Conservation (phyloP, 2,329 filamentous ascomycete genomes). For the Fusarium chuoi region DNA sequence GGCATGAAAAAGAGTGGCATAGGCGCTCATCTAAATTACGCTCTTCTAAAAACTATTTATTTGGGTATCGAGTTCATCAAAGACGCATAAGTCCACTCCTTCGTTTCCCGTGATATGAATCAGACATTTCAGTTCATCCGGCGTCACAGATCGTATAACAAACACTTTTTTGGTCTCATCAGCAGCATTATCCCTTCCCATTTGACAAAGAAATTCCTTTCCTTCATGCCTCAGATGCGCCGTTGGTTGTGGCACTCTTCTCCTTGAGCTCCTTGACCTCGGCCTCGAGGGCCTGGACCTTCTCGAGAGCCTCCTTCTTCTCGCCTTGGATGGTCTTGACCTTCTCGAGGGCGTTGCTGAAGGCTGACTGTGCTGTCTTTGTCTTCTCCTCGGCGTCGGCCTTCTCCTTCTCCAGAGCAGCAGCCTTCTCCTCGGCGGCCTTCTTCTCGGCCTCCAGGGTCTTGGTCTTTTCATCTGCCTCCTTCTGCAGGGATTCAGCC, state of each 20-base stretch:
- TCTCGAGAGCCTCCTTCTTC: conserved; percentile 36
- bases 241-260: conserved; percentile 30
- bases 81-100: conserved; percentile 45
- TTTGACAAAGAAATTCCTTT: not conserved
- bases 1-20: conserved; percentile 37
- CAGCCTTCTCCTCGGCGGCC: not conserved
- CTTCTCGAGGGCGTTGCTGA: conserved; percentile 20
- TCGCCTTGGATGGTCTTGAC: conserved; percentile 20
- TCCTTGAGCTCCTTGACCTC: conserved; percentile 36
- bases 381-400: conserved; percentile 30
- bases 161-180: conserved; percentile 33
- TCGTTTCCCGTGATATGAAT: conserved; percentile 45
- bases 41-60: conserved; percentile 42
- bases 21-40: conserved; percentile 38
- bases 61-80: conserved; percentile 48
- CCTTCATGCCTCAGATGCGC: conserved; percentile 28
- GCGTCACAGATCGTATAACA: conserved; percentile 39
- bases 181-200: conserved; percentile 26
- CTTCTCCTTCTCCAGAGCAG: conserved; percentile 17
- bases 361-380: conserved; percentile 22
- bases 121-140: conserved; percentile 40
- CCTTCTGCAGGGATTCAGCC: conserved; percentile 5
- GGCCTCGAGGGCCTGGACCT: conserved; percentile 29
- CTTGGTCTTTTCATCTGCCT: conserved; percentile 17
- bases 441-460: conserved; percentile 16